A percentile compares a stretch with the other conserved stretches of the same genome.
Evolutionary conservation across 495 filamentous ascomycete species (phyloP).

Genomic region (Neurospora discreta): DNA sequence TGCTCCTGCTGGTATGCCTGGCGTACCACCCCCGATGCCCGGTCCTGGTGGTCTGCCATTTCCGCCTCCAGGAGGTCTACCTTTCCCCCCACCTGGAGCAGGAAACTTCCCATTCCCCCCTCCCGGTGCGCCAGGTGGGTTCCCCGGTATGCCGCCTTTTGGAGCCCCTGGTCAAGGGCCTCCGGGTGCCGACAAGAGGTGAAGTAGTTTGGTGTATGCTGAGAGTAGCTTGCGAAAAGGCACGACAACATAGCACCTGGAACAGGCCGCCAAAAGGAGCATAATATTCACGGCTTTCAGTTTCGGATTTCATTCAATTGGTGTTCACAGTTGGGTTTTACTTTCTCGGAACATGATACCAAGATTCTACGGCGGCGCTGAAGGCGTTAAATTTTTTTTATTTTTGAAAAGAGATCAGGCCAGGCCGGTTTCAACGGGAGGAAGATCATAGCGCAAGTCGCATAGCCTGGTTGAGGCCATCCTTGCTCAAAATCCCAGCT

Average conservation of each 20-base stretch:
- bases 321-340: background rate
- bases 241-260: background rate
- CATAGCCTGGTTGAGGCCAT: background rate
- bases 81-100: slow-evolving; percentile 23
- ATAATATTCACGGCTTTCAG: background rate
- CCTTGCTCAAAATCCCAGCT: background rate
- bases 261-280: background rate
- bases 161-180: slow-evolving; percentile 5
- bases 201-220: background rate
- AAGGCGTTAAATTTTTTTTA: slow-evolving; percentile 4
- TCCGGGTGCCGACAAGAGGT: slow-evolving; percentile 17
- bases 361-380: slow-evolving; percentile 4
- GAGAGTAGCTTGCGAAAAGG: background rate
- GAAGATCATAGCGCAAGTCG: background rate
- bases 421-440: background rate
- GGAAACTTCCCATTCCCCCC: slow-evolving; percentile 27
- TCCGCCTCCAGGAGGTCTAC: slow-evolving; percentile 44
- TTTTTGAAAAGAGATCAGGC: background rate
- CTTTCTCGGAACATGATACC: background rate
- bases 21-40: slow-evolving; percentile 6
- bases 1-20: slow-evolving; percentile 20
- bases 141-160: slow-evolving; percentile 26
- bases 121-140: slow-evolving; percentile 14
- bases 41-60: slow-evolving; percentile 45
- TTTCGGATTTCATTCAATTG: background rate